Base-by-base conservation (phyloP, 1,139 yeast species). In the Geotrichum histeridarum region DNA sequence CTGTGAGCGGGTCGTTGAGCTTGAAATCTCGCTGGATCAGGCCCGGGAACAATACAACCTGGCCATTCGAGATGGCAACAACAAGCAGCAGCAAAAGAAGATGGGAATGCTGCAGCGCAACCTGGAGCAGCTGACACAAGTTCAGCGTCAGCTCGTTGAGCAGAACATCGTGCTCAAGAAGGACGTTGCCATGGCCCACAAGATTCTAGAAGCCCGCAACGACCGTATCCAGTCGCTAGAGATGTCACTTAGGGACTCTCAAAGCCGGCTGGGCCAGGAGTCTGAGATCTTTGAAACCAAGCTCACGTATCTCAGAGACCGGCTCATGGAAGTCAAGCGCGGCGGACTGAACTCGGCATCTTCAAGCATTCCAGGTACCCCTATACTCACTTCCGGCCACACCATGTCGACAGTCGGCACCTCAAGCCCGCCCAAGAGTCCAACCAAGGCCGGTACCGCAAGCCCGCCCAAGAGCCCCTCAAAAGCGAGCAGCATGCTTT, bases 141-240 rank as follows among this genome's bases (percentile, higher is more conserved):
- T 73, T 3, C 76, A 73, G 55, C 60, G 69, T 8, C 77, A 78
- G 57, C 66, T 79, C 18, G 72, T 75, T 38, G 79, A 77, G 49
- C 81, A 78, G 60, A 80, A 79, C 60, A 63, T 69, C 22, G 61
- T 70, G 22, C 63, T 79, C 36, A 71, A 72, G 60, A 74, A 68
- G 55, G 81, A 78, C 62, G 71, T 82, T 11, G 73, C 77, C 31
- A 74, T 82, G 14, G 76, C 83, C 48, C 82, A 82, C 58, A 78
- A 80, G 62, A 76, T 85, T 52, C 77, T 84, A 36, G 83, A 78
- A 30, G 74, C 81, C 31, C 76, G 90, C 53, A 82, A 81, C 58
- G 77, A 75, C 54, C 77, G 86, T 49, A 84, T 86, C 48, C 73
- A 74, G 53, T 75, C 77, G 42, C 73, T 86, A 56, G 84, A 83